These are phyloP conservation scores for Zea luxurians DNA, from an alignment of 176 grass and related monocot genomes.

Conservation along the genomic window DNA sequence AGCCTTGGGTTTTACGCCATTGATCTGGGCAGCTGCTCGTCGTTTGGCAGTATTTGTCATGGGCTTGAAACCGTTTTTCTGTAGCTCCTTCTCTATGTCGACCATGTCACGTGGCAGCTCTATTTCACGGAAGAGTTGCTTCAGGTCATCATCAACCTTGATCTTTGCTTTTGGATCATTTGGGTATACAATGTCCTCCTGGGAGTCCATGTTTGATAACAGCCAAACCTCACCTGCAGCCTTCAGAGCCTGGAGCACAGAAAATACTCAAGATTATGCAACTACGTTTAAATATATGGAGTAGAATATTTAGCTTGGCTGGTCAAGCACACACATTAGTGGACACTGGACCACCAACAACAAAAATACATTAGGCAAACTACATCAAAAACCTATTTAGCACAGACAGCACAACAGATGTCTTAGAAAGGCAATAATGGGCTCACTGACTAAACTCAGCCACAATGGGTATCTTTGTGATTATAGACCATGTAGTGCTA, in stretches of 20 bases:
- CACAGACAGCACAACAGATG: neutral
- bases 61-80: slow-evolving; percentile 82
- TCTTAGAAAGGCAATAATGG: neutral
- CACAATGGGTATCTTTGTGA: neutral
- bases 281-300: neutral
- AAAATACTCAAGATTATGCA: slow-evolving; percentile 6
- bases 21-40: slow-evolving; percentile 53
- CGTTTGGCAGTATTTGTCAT: slow-evolving; percentile 71
- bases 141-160: slow-evolving; percentile 78
- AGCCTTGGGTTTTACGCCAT: slow-evolving; percentile 53
- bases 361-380: slow-evolving; percentile 6
- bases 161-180: slow-evolving; percentile 78
- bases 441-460: neutral
- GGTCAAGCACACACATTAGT: neutral
- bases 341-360: neutral
- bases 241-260: slow-evolving; percentile 64
- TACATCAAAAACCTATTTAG: neutral
- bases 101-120: slow-evolving; percentile 78
- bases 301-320: neutral
- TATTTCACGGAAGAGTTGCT: slow-evolving; percentile 63
- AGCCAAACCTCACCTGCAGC: slow-evolving; percentile 67
- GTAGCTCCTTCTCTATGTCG: slow-evolving; percentile 80
- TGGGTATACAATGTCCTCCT: slow-evolving; percentile 88
- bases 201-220: slow-evolving; percentile 86
- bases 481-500: neutral